A percentile compares a stretch with the other conserved stretches of the same genome.
Conservation (phyloP, 2,329 filamentous ascomycete species). For the Phoma sp. region DNA sequence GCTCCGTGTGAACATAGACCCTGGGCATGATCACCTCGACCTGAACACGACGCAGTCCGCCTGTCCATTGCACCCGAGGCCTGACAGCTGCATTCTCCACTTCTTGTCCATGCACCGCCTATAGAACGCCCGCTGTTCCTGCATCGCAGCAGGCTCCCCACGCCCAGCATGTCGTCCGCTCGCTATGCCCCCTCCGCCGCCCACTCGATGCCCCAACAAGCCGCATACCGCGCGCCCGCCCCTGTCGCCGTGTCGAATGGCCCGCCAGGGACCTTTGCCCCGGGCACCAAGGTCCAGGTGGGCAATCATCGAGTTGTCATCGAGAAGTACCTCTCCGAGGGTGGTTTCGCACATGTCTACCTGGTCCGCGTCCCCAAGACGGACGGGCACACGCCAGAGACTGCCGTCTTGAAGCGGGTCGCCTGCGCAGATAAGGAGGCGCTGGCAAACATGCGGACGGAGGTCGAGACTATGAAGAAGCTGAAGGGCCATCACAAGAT, state of each 20-base stretch:
- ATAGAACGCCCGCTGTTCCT: conserved; percentile 38
- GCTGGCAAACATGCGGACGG: conserved; percentile 92
- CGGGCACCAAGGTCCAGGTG: conserved; percentile 96
- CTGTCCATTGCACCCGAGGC: conserved; percentile 21
- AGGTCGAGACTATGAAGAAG: conserved; percentile 99
- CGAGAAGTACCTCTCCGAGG: conserved; percentile 96
- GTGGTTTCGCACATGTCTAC: conserved; percentile 98
- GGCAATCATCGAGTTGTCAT: conserved; percentile 91
- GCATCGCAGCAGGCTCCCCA: conserved; percentile 43
- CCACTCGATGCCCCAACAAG: conserved; percentile 44
- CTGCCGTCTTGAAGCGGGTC: conserved; percentile 89
- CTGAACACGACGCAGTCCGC: conserved; percentile 28
- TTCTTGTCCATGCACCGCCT: conserved; percentile 38
- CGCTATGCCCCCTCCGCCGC: conserved; percentile 46
- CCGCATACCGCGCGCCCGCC: conserved; percentile 43
- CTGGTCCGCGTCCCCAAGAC: conserved; percentile 80
- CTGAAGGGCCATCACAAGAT: conserved; percentile 95
- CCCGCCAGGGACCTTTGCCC: conserved; percentile 78
- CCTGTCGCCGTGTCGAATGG: conserved; percentile 43
- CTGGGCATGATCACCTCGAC: conserved; percentile 20
- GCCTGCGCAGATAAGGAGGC: conserved; percentile 96
- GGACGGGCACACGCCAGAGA: conserved; percentile 76
- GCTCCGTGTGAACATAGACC: conserved; percentile 18
- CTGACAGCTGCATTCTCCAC: conserved; percentile 11
- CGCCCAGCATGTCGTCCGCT: conserved; percentile 48